These are phyloP conservation scores for Plasmodium knowlesi DNA, from an alignment of 169 alveolate species.

Conservation along the genomic window DNA sequence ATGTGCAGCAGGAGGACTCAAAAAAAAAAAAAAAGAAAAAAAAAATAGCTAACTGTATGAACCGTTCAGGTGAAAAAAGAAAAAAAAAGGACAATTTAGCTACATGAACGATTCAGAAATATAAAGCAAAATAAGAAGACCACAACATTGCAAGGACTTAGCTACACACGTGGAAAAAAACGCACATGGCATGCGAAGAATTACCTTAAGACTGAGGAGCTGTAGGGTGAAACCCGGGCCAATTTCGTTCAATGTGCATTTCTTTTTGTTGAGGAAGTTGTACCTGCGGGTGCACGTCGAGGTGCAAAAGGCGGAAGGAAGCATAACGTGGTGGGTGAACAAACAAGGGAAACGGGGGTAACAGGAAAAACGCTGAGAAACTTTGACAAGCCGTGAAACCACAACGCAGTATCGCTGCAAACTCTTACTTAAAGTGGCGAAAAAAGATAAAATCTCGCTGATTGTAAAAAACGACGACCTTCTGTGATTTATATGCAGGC, in stretches of 20 bases:
- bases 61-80: not conserved
- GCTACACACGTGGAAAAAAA: not conserved
- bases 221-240: constrained; percentile 99
- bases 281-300: constrained; percentile 69
- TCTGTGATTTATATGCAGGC: constrained; percentile 97
- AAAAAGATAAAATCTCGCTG: constrained; percentile 99
- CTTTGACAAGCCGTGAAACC: not conserved
- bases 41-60: not conserved
- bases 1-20: not conserved
- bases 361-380: not conserved
- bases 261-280: constrained; percentile 83
- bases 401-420: not conserved
- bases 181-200: constrained; percentile 79
- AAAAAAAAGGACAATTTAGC: not conserved
- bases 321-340: not conserved
- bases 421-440: constrained; percentile 96
- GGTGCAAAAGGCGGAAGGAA: not conserved
- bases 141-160: not conserved
- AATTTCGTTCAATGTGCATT: constrained; percentile 96
- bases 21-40: not conserved
- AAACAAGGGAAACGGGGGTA: not conserved
- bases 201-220: constrained; percentile 93
- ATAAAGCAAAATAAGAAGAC: not conserved
- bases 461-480: constrained; percentile 97
- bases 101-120: not conserved